A percentile compares a stretch with the other conserved stretches of the same genome.
These are phyloP conservation scores for Trypanosoma melophagium DNA, from an alignment of 208 protist species.

Conservation along the genomic window DNA sequence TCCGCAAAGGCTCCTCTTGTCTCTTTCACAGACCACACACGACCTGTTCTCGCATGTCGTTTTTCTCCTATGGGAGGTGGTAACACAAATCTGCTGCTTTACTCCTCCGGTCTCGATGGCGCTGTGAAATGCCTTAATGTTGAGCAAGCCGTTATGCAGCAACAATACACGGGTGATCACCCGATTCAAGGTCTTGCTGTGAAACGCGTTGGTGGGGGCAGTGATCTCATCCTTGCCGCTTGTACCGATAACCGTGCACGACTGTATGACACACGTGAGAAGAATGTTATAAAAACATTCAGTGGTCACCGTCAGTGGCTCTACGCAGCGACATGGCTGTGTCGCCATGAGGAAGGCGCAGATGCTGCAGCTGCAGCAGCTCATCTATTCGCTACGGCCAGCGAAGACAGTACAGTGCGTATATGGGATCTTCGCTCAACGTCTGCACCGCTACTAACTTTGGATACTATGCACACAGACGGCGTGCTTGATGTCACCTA, in stretches of 20 bases:
- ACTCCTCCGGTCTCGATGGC: slow-evolving; percentile 76
- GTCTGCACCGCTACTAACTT: slow-evolving; percentile 55
- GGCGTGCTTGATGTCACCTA: slow-evolving; percentile 81
- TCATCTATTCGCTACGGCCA: slow-evolving; percentile 62
- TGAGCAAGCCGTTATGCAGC: slow-evolving; percentile 41
- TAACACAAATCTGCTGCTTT: slow-evolving; percentile 25
- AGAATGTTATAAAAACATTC: slow-evolving; percentile 59
- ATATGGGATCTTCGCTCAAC: slow-evolving; percentile 77
- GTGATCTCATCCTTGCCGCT: slow-evolving; percentile 68
- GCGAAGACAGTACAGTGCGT: slow-evolving; percentile 71
- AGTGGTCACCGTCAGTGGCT: slow-evolving; percentile 82
- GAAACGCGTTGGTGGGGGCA: slow-evolving; percentile 33
- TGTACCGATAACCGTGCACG: slow-evolving; percentile 83
- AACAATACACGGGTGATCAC: slow-evolving; percentile 60
- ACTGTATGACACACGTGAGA: slow-evolving; percentile 73
- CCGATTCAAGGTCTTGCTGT: slow-evolving; percentile 65
- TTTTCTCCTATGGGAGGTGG: slow-evolving; percentile 60
- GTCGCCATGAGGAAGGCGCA: slow-evolving; percentile 45
- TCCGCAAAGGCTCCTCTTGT: slow-evolving; percentile 69
- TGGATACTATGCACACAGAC: slow-evolving; percentile 79
- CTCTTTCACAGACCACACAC: slow-evolving; percentile 77
- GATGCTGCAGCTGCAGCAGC: slow-evolving; percentile 12
- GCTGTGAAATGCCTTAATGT: slow-evolving; percentile 68
- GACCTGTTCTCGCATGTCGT: slow-evolving; percentile 66
- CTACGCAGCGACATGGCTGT: slow-evolving; percentile 74